Evolutionary conservation across 768 basidiomycete genomes (phyloP).

Genomic region (Lyophyllum semitale): DNA sequence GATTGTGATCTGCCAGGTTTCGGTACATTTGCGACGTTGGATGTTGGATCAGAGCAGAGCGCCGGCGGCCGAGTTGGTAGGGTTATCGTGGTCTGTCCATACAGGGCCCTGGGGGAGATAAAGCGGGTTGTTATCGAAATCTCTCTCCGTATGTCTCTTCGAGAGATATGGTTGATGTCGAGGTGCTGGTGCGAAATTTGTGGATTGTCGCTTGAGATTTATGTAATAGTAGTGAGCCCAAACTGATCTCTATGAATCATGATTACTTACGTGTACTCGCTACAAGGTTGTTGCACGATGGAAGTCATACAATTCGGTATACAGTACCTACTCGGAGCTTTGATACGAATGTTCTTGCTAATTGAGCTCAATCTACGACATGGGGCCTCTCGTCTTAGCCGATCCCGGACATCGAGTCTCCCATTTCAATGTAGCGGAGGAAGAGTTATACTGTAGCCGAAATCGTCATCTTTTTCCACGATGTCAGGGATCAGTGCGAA

Average conservation of each 20-base stretch:
- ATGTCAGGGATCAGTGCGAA: too few relatives aligned
- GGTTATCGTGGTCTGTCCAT: neutral
- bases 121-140: conserved; percentile 1
- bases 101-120: conserved; percentile 4
- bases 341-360: too few relatives aligned
- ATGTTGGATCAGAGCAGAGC: neutral
- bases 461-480: too few relatives aligned
- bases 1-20: neutral
- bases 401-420: too few relatives aligned
- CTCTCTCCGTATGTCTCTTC: neutral
- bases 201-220: neutral
- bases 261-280: neutral
- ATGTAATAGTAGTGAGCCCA: neutral
- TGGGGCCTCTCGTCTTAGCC: too few relatives aligned
- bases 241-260: neutral
- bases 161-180: neutral
- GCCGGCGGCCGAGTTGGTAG: conserved; percentile 1
- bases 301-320: too few relatives aligned
- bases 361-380: neutral
- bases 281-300: neutral
- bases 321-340: too few relatives aligned
- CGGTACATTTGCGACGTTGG: neutral
- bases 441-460: too few relatives aligned
- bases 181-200: conserved; percentile 1
- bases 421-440: too few relatives aligned